A percentile compares a stretch with the other conserved stretches of the same genome.
phyloP scores from a whole-genome alignment of 768 basidiomycete genomes.

The Epithele typhae region DNA sequence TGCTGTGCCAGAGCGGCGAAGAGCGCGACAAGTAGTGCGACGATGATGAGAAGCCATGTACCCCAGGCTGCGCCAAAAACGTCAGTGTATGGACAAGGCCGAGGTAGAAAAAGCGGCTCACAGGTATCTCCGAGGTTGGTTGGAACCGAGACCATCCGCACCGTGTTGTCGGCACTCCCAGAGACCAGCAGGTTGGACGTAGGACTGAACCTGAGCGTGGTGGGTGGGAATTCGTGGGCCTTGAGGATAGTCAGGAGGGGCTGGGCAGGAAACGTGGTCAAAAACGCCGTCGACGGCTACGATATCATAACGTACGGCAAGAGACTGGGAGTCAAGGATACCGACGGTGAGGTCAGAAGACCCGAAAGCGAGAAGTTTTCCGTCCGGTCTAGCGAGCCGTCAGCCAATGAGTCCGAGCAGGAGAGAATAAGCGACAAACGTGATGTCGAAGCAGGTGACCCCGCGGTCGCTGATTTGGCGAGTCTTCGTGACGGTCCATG shows the following conservation, averaged over 20 bases:
- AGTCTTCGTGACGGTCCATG: conserved; percentile 62
- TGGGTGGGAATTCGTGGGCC: conserved; percentile 93
- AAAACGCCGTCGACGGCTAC: not conserved
- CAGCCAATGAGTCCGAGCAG: not conserved
- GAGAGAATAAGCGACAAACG: conserved; percentile 43
- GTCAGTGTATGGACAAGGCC: not conserved
- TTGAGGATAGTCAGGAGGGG: conserved; percentile 84
- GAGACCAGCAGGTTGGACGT: conserved; percentile 76
- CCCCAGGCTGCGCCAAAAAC: conserved; percentile 22
- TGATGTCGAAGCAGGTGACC: conserved; percentile 84
- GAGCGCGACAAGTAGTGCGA: conserved; percentile 26
- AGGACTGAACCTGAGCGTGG: conserved; percentile 85
- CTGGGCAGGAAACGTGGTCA: conserved; percentile 37
- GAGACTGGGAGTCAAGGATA: conserved; percentile 71
- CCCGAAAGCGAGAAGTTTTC: conserved; percentile 79
- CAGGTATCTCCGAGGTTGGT: conserved; percentile 45
- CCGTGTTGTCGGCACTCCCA: conserved; percentile 86
- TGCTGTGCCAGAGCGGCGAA: conserved; percentile 27
- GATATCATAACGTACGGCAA: conserved; percentile 52
- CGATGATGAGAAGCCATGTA: conserved; percentile 24
- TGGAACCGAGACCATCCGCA: conserved; percentile 78
- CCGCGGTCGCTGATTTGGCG: conserved; percentile 76
- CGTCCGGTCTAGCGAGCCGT: conserved; percentile 55
- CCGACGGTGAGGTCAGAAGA: conserved; percentile 84
- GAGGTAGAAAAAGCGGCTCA: too few relatives aligned